A percentile compares a stretch with the other conserved stretches of the same genome.
Evolutionary conservation across 176 grass and related monocot species (phyloP).

Genomic region (Carex parvula): DNA sequence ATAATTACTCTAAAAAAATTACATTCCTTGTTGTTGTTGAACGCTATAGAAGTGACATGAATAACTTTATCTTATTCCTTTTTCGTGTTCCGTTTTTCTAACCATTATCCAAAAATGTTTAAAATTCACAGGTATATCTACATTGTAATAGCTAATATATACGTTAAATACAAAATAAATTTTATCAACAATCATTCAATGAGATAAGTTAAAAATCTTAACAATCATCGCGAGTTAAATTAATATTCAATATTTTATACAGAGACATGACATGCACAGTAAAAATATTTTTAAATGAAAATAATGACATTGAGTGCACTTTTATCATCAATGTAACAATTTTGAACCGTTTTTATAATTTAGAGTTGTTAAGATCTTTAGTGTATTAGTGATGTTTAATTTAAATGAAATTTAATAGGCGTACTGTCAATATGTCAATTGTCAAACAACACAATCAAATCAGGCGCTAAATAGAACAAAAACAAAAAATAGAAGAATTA

Average conservation of each 20-base stretch:
- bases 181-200: neutral
- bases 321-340: neutral
- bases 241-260: neutral
- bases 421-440: too few relatives aligned
- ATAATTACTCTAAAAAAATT: too few relatives aligned
- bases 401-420: neutral
- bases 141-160: neutral
- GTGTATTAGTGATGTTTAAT: neutral
- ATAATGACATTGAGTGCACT: neutral
- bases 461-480: neutral
- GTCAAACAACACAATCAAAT: too few relatives aligned
- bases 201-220: too few relatives aligned
- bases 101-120: neutral
- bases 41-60: neutral
- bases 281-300: too few relatives aligned
- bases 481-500: neutral
- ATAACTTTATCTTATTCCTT: neutral
- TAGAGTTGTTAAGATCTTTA: neutral
- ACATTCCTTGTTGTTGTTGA: too few relatives aligned
- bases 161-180: neutral
- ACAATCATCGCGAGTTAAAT: too few relatives aligned
- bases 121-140: neutral
- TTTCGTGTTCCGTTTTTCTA: neutral
- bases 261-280: neutral
- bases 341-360: neutral